Base-by-base conservation (phyloP, 495 filamentous ascomycete species). In the Antarctomyces pellizariae region DNA sequence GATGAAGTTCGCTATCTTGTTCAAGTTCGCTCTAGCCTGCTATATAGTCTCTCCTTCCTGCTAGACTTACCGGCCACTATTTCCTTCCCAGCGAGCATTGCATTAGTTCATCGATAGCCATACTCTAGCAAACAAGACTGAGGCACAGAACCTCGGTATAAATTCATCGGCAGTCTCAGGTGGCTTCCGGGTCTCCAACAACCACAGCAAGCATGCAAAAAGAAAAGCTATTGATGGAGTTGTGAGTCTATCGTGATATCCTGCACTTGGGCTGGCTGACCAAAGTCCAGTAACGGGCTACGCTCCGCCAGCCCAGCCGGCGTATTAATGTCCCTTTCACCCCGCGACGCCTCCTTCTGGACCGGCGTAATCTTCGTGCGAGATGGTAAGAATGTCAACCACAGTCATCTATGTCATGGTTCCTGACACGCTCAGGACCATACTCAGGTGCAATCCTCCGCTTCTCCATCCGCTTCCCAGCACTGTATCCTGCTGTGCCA, bases 341-440 rank as follows among this genome's bases (percentile, higher is more conserved):
- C 76, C 0, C 73, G 74, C 14, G 71, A 86, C 41, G 67, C 75
- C 7, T 63, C 63, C 16, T 53, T 75, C 16, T 95, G 84, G 84
- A 70, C 63, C 28, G 80, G 80, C n/a, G 70, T 90, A 5, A 52
- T 93, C 4, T 93, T 93, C 42, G 67, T 90, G 27, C 75, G 80
- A 19, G 74, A 74, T 54, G 84, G 83, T 75, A 45, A 45, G 51
- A 26, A 17, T 36, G 24, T 33, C 31, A 33, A 13, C 14, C 9
- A 15, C 7, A 36, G 10, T 16, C 22, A 5, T 18, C 19, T 10
- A 7, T 7, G 10, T 17, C 20, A 11, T 4, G 8, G 16, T n/a
- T 13, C n/a, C 17, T 12, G n/a, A 13, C 22, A 26, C 23, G 21
- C 2, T 24, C 35, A 83, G 80, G 84, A 11, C 86, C 84, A 9